Percentiles rank a stretch among this genome's conserved stretches.
Conservation (phyloP, 1,139 yeast species). For the Torulaspora globosa region DNA sequence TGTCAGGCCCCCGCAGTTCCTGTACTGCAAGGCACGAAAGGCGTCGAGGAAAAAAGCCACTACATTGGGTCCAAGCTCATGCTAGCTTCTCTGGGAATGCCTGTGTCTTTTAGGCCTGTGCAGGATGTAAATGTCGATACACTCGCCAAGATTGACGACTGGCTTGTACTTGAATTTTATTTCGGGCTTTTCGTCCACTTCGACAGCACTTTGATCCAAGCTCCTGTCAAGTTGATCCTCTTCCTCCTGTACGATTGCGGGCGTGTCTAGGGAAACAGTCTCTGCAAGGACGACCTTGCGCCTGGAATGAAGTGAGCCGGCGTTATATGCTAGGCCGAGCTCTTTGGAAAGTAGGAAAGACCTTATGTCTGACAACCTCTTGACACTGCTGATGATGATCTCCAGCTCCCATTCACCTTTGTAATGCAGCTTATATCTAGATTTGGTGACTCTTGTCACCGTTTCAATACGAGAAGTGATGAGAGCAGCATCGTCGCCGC, state of each 20-base stretch:
- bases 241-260: constrained; percentile 13
- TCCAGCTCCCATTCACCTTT: constrained; percentile 34
- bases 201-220: background rate
- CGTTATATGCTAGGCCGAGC: constrained; percentile 3
- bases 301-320: constrained; percentile 7
- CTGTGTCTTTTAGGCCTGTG: constrained; percentile 32
- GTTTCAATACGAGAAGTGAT: constrained; percentile 21
- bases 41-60: background rate
- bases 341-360: constrained; percentile 23
- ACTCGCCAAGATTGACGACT: constrained; percentile 26
- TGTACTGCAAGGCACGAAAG: background rate
- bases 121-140: constrained; percentile 32
- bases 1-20: background rate
- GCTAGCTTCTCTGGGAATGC: background rate
- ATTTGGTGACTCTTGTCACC: constrained; percentile 27
- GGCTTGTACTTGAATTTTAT: constrained; percentile 26
- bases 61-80: no score
- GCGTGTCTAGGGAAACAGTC: constrained; percentile 4
- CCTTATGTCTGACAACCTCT: constrained; percentile 26
- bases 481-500: constrained; percentile 8
- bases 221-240: constrained; percentile 3
- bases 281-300: constrained; percentile 14
- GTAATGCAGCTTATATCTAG: constrained; percentile 28
- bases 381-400: constrained; percentile 28
- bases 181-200: constrained; percentile 27